A percentile compares a stretch with the other conserved stretches of the same genome.
phyloP scores from a whole-genome alignment of 2,329 filamentous ascomycete genomes.

The Epichloe sibirici region DNA sequence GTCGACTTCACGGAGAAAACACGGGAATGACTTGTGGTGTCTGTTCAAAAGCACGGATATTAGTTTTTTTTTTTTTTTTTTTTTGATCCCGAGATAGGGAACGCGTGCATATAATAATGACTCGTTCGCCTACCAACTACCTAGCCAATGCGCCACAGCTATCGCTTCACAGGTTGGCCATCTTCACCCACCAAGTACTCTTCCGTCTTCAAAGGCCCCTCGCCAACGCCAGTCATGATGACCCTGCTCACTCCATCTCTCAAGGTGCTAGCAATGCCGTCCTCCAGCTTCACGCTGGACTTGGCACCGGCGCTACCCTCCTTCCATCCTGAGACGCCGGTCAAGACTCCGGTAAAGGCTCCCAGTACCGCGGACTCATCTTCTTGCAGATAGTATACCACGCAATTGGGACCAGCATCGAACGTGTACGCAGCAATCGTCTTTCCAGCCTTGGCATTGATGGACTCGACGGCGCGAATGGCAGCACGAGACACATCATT shows the following conservation, averaged over 20 bases:
- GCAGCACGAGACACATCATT: constrained; percentile 86
- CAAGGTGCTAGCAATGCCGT: constrained; percentile 51
- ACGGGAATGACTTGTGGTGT: not conserved
- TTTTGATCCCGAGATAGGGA: not conserved
- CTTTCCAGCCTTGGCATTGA: constrained; percentile 70
- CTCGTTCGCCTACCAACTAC: not conserved
- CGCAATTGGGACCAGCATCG: constrained; percentile 91
- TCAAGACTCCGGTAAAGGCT: constrained; percentile 58
- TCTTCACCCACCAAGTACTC: constrained; percentile 62
- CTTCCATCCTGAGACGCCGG: constrained; percentile 60
- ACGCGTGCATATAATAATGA: not conserved
- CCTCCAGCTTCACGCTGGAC: constrained; percentile 47
- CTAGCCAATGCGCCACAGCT: not conserved
- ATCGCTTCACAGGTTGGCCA: constrained; percentile 35
- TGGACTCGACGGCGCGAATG: constrained; percentile 75
- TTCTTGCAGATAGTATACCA: constrained; percentile 86
- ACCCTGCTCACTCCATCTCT: constrained; percentile 75
- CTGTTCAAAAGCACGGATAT: not conserved
- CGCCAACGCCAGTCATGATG: constrained; percentile 83
- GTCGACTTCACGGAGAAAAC: not conserved
- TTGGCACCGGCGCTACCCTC: constrained; percentile 40
- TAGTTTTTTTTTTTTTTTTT: not conserved
- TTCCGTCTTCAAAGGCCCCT: constrained; percentile 72
- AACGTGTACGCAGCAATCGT: constrained; percentile 90
- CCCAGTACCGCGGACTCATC: constrained; percentile 63